A percentile compares a stretch with the other conserved stretches of the same genome.
These are phyloP conservation scores for Rhazya stricta DNA, from an alignment of 257 asterid species.

Conservation along the genomic window DNA sequence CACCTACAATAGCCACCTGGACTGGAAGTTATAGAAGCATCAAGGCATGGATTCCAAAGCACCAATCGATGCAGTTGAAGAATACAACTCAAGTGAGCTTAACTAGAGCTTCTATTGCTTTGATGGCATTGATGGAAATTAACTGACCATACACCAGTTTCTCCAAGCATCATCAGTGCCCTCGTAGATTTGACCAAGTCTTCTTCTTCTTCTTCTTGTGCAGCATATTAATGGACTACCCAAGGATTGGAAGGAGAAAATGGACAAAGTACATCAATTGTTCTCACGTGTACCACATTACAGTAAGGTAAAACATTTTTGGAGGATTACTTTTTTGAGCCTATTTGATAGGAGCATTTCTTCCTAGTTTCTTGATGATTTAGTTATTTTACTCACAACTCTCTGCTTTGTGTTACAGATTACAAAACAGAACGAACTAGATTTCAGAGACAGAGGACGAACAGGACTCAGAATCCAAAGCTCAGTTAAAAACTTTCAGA, in stretches of 20 bases:
- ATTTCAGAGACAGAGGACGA: conserved; percentile 78
- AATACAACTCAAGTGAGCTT: conserved; percentile 59
- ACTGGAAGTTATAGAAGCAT: conserved; percentile 81
- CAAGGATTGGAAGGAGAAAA: conserved; percentile 59
- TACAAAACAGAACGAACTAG: conserved; percentile 66
- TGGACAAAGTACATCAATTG: conserved; percentile 66
- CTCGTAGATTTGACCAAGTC: not conserved
- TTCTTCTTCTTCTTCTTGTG: not conserved
- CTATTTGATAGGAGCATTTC: not conserved
- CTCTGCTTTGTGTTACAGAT: conserved; percentile 29
- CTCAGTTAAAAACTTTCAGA: conserved; percentile 85
- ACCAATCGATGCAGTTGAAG: conserved; percentile 91
- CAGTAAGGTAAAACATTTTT: conserved; percentile 45
- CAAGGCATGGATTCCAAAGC: conserved; percentile 82
- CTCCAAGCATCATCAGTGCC: not conserved
- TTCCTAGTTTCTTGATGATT: not conserved
- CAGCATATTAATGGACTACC: conserved; percentile 84
- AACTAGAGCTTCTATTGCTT: not conserved
- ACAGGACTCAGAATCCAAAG: conserved; percentile 70
- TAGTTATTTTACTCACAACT: not conserved
- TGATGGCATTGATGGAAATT: not conserved
- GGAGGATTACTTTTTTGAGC: too few relatives aligned
- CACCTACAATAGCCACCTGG: conserved; percentile 71
- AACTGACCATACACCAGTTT: not conserved
- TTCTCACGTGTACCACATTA: conserved; percentile 72